Evolutionary conservation across 1,284 basidiomycete genomes (phyloP), one percentile per base, ranked within the genome.

Genomic region (Trichosporon sp.): DNA sequence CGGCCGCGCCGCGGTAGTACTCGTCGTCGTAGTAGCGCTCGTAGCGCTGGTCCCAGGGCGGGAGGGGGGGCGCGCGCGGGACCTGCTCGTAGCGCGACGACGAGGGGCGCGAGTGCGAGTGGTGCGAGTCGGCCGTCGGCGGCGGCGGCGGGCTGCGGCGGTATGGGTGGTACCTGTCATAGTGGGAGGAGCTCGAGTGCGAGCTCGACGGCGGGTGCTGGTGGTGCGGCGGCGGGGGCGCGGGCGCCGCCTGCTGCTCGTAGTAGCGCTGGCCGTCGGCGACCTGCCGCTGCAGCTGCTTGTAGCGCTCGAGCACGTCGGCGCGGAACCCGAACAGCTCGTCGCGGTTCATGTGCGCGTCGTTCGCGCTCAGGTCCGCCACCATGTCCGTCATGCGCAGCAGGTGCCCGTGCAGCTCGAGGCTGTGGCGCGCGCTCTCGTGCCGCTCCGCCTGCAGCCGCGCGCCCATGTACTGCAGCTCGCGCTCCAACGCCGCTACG

Each of bases 401-500:
- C 11, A 82, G 62, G 65, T 77, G 74, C 35, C 74, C 73, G 12
- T 75, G 73, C 25, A 75, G 71, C 34, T 81, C 78, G 2, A 80
- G 62, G 58, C 72, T 74, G 23, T 63, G 71, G 27, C 76, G 68
- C 0, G 76, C 75, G 62, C 75, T 74, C 11, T 77, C 78, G 8
- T 77, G 65, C 0, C 79, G 71, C 64, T 82, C 79, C 2, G 65
- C 64, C 25, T 75, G 74, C n/a, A 82, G 47, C 0, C 73, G 31
- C 7, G 73, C 69, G 27, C 72, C 70, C 27, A 81, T 65, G 18
- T 68, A 68, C 12, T 75, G 69, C 11, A 82, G 66, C 27, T 68
- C 68, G 8, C 79, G 77, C 63, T 82, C 78, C 27, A 82, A 68
- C 3, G 68, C 58, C 13, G 73, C 70, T 15, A 82, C 68, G 34